These are phyloP conservation scores for Coniochaeta prunicola DNA, from an alignment of 2,329 filamentous ascomycete species.

Conservation along the genomic window DNA sequence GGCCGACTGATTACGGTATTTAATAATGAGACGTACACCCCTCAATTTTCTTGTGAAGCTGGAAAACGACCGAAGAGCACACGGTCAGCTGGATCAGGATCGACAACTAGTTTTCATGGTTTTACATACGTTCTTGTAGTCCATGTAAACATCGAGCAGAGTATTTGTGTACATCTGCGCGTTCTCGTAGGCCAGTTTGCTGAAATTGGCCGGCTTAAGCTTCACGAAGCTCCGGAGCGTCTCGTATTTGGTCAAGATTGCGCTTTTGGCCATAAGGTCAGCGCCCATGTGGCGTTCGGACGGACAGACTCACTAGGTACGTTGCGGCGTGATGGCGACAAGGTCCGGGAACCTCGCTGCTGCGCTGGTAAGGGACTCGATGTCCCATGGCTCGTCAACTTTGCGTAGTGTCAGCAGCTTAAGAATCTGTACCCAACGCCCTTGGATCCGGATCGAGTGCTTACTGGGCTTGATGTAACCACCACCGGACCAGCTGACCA, in stretches of 20 bases:
- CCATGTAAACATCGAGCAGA: neutral
- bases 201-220: neutral
- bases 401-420: no score
- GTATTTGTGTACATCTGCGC: neutral
- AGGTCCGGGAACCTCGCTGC: conserved; percentile 2
- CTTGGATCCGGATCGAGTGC: no score
- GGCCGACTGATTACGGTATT: no score
- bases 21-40: no score
- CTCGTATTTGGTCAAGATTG: conserved; percentile 5
- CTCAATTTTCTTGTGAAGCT: no score
- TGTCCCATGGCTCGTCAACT: conserved; percentile 1
- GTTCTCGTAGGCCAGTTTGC: neutral
- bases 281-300: no score
- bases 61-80: no score
- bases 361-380: neutral
- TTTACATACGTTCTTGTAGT: neutral
- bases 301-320: no score
- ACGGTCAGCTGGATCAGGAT: no score
- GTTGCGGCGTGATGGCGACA: conserved; percentile 2
- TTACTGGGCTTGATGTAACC: conserved; percentile 3
- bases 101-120: no score
- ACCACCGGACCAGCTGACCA: neutral
- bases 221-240: neutral
- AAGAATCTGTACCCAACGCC: no score
- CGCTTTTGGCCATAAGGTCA: no score